Evolutionary conservation across 257 asterid genomes (phyloP).

Genomic region (Jacaranda copaia): DNA sequence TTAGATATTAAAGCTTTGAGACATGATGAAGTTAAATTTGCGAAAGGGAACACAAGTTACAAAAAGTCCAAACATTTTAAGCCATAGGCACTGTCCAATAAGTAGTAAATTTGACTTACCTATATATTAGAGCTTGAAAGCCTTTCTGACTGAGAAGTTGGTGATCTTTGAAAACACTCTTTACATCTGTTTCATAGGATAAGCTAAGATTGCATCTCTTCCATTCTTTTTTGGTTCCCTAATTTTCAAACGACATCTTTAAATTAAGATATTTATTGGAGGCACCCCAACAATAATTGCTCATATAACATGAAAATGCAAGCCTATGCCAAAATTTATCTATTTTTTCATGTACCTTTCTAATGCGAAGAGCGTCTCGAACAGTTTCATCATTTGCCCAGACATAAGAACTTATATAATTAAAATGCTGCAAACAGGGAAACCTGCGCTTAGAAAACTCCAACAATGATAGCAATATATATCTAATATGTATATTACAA

Average conservation of each 20-base stretch:
- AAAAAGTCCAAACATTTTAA: not conserved
- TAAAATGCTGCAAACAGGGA: conserved; percentile 26
- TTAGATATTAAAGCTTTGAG: too few relatives aligned
- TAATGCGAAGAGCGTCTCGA: conserved; percentile 41
- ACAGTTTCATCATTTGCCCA: conserved; percentile 41
- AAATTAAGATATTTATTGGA: not conserved
- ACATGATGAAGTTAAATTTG: too few relatives aligned
- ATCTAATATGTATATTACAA: too few relatives aligned
- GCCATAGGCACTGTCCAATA: not conserved
- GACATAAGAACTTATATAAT: not conserved
- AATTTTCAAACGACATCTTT: not conserved
- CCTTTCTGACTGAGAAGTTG: conserved; percentile 39
- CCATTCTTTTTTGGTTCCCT: conserved; percentile 40
- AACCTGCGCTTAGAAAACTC: too few relatives aligned
- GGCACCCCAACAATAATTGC: not conserved
- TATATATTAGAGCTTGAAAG: conserved; percentile 41
- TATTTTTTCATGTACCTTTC: conserved; percentile 33
- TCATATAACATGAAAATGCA: not conserved
- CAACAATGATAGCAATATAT: too few relatives aligned
- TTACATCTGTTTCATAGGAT: not conserved
- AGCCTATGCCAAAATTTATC: too few relatives aligned
- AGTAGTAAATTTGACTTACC: conserved; percentile 28
- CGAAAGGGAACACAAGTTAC: too few relatives aligned
- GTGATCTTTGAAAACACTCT: conserved; percentile 28
- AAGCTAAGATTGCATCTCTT: conserved; percentile 31